Evolutionary conservation across 306 rosid species (phyloP).

Genomic region (Rosa multiflora): DNA sequence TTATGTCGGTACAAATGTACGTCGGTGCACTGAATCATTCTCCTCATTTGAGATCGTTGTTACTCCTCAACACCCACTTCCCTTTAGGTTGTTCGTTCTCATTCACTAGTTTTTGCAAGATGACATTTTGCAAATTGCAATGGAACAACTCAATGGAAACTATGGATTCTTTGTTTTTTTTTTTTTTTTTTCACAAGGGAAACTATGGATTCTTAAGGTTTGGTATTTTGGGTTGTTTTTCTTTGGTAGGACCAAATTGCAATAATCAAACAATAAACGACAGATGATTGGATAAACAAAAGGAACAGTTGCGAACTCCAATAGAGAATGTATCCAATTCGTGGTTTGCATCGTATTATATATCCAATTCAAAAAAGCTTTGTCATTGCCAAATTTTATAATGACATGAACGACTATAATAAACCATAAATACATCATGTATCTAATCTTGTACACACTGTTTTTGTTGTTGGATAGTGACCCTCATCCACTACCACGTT

Average conservation of each 20-base stretch:
- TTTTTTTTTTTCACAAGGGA: too few species aligned
- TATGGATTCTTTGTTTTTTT: not conserved
- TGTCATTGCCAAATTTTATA: not conserved
- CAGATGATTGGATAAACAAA: constrained; percentile 17
- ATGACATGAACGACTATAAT: not conserved
- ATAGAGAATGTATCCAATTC: not conserved
- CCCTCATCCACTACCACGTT: constrained; percentile 35
- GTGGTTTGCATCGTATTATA: not conserved
- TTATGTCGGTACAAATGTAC: too few species aligned
- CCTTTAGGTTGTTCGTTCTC: not conserved
- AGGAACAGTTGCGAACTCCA: not conserved
- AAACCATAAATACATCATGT: not conserved
- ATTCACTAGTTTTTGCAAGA: not conserved
- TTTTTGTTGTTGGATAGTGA: constrained; percentile 40
- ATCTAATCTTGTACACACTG: not conserved
- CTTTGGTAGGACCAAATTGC: not conserved
- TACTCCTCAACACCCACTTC: not conserved
- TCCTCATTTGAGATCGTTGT: too few species aligned
- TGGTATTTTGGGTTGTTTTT: not conserved
- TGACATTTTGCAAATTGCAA: not conserved
- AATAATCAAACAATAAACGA: constrained; percentile 12
- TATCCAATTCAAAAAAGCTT: not conserved
- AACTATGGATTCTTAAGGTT: not conserved
- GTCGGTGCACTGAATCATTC: too few species aligned
- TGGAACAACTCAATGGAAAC: not conserved